Evolutionary conservation across 225 moss, liverwort and hornwort species (phyloP).

Genomic region (Bryoerythrophyllum caledonicum): DNA sequence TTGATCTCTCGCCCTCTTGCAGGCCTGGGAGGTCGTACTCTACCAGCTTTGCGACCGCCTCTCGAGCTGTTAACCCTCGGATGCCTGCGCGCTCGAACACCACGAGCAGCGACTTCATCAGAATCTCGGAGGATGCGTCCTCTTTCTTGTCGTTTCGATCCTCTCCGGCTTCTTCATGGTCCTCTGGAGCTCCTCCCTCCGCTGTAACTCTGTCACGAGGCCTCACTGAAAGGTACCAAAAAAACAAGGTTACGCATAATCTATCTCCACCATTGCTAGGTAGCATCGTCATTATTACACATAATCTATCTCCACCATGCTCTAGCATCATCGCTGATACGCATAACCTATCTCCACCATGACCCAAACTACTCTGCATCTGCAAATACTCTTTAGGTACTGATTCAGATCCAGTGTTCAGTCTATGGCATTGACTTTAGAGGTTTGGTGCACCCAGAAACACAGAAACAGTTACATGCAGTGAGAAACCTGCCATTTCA

Average conservation of each 20-base stretch:
- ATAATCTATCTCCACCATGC: too few species aligned
- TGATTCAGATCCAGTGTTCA: background rate
- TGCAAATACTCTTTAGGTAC: background rate
- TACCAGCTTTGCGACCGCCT: slow-evolving; percentile 71
- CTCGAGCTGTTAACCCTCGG: slow-evolving; percentile 70
- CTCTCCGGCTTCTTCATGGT: slow-evolving; percentile 5
- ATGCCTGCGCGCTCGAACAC: slow-evolving; percentile 58
- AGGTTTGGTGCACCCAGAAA: background rate
- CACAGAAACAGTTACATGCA: background rate
- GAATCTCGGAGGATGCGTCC: slow-evolving; percentile 22
- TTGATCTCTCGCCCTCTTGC: slow-evolving; percentile 67
- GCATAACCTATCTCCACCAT: too few species aligned
- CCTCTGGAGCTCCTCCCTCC: background rate
- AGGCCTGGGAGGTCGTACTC: slow-evolving; percentile 83
- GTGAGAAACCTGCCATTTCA: background rate
- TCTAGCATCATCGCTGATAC: too few species aligned
- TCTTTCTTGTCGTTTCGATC: slow-evolving; percentile 19
- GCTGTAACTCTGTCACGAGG: background rate
- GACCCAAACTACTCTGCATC: background rate
- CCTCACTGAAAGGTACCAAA: slow-evolving; percentile 25
- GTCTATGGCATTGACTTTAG: background rate
- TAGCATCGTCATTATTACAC: too few species aligned
- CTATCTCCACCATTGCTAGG: too few species aligned
- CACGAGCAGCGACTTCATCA: slow-evolving; percentile 45
- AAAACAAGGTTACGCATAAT: background rate